Base-by-base conservation (phyloP, 306 rosid species). In the Cicer pinnatifidum region DNA sequence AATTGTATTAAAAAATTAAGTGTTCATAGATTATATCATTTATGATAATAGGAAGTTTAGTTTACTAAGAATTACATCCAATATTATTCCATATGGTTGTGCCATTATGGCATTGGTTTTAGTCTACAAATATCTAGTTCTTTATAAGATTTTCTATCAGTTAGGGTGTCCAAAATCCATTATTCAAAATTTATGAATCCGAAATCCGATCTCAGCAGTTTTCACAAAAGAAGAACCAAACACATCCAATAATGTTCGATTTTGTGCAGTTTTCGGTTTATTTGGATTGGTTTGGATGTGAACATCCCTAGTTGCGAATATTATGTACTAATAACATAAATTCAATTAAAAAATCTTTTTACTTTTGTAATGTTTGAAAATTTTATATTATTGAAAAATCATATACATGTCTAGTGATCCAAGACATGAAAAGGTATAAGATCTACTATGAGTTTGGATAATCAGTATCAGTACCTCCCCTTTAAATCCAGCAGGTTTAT, bases 401-500 rank as follows among this genome's bases (percentile, higher is more conserved):
- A 44, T 65, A 10, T 39, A 62, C 13, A 28, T 23, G 57, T 65
- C 33, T 51, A 60, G 67, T 11, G 51, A 59, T 68, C 75, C 67
- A 69, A 45, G 53, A 62, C 51, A 67, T 46, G 15, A 68, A 9
- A 48, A 58, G 45, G 11, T 17, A 59, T 28, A 61, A 44, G 20
- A 72, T 80, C 76, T 8, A 37, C 71, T 1, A 9, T 61, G 37
- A 47, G 11, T 15, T 16, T 7, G n/a, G 56, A 59, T 51, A 19
- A 41, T 60, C 63, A 11, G 28, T 67, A 56, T 56, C 74, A 86
- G n/a, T 87, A 94, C 99, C 99, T 91, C 96, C 78, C 86, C 97
- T 57, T 62, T 88, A 84, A 88, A 91, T 58, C 93, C 88, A 69
- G 85, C 81, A 77, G 97, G 99, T 81, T 89, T 91, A 63, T 83